Evolutionary conservation across 352 stramenopile species (phyloP).

Genomic region (Phytophthora brassicae): DNA sequence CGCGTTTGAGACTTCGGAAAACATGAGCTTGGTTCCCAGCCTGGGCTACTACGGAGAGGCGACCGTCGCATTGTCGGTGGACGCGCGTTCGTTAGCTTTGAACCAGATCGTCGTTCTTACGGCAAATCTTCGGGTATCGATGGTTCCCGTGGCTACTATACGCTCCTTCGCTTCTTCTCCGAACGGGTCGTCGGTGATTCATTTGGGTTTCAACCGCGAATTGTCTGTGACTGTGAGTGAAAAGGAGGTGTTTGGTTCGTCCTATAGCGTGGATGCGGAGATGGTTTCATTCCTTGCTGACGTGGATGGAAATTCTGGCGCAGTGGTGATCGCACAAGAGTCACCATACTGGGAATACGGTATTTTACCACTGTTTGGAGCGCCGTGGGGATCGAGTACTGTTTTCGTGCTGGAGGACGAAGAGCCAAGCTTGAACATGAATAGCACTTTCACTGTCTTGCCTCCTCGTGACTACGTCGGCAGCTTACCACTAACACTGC

Average conservation of each 20-base stretch:
- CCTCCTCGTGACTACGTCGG: conserved; percentile 21
- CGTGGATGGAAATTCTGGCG: neutral
- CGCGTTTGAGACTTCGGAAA: neutral
- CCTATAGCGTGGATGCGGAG: neutral
- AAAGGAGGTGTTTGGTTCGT: neutral
- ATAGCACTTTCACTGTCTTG: conserved; percentile 9
- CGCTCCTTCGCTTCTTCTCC: conserved; percentile 14
- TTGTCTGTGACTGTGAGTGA: conserved; percentile 17
- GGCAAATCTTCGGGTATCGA: conserved; percentile 13
- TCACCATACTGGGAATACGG: conserved; percentile 14
- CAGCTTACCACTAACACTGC: conserved; percentile 13
- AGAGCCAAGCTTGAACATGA: conserved; percentile 3
- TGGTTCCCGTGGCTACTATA: conserved; percentile 9
- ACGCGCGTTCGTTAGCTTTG: neutral
- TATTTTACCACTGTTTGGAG: neutral
- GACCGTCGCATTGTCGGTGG: conserved; percentile 6
- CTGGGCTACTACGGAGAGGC: conserved; percentile 17
- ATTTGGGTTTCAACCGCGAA: conserved; percentile 22
- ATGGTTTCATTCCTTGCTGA: conserved; percentile 2
- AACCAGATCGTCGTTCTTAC: conserved; percentile 9
- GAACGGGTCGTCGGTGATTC: conserved; percentile 12
- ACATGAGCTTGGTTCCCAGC: neutral
- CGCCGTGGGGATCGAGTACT: neutral
- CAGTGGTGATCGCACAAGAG: neutral
- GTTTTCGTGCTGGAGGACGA: conserved; percentile 17